Evolutionary conservation across 306 rosid genomes (phyloP).

Genomic region (Acmispon strigosus): DNA sequence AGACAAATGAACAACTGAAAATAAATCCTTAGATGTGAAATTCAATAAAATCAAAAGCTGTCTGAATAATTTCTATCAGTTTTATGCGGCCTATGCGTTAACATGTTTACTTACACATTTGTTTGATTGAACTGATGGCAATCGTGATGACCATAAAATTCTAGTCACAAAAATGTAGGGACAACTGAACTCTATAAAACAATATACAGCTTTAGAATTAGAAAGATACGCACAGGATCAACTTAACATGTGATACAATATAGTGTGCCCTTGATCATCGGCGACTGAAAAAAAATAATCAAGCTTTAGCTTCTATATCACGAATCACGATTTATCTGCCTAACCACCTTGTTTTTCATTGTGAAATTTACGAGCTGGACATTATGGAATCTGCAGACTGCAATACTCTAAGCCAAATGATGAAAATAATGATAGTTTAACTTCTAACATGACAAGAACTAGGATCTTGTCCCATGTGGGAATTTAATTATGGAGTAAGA

Average conservation of each 20-base stretch:
- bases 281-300: background rate
- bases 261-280: background rate
- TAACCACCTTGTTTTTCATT: background rate
- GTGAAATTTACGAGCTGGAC: background rate
- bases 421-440: slow-evolving; percentile 12
- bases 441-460: background rate
- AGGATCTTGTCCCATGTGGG: slow-evolving; percentile 10
- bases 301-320: background rate
- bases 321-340: background rate
- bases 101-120: background rate
- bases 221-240: background rate
- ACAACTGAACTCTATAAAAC: background rate
- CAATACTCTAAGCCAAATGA: slow-evolving; percentile 5
- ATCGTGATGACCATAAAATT: too few species aligned
- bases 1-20: background rate
- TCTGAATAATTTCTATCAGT: background rate
- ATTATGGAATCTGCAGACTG: slow-evolving; percentile 10
- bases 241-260: background rate
- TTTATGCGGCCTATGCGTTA: background rate
- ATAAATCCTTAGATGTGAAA: background rate
- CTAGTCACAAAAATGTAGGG: background rate
- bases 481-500: background rate
- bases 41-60: background rate
- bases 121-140: background rate
- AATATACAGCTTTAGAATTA: background rate